Conservation (phyloP, 2,329 filamentous ascomycete species). For the Verticillium nonalfalfae region DNA sequence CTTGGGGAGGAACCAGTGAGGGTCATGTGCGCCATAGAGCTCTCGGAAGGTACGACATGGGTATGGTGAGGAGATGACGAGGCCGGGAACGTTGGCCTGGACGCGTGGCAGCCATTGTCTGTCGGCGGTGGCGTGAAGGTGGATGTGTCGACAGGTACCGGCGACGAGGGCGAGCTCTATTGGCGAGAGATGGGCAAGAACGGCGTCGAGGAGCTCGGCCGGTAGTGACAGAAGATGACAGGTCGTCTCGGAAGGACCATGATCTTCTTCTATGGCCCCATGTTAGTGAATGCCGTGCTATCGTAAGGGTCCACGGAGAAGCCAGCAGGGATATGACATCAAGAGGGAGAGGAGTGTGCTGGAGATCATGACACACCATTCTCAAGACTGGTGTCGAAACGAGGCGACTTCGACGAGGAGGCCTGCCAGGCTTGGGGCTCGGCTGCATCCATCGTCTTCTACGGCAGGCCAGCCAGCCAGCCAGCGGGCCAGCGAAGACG, state of each 20-base stretch:
- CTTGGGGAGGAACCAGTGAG: constrained; percentile 76
- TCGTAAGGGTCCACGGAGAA: not conserved
- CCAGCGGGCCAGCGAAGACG: not conserved
- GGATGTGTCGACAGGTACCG: constrained; percentile 55
- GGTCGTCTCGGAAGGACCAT: not conserved
- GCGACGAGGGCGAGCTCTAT: constrained; percentile 56
- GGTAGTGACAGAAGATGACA: constrained; percentile 52
- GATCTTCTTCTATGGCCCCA: not conserved
- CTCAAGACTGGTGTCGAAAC: not conserved
- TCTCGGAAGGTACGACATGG: constrained; percentile 61
- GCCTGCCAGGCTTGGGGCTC: not conserved
- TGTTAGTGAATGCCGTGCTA: not conserved
- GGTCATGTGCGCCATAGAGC: constrained; percentile 68
- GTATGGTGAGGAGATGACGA: constrained; percentile 43
- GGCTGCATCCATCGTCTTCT: not conserved
- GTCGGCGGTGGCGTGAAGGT: constrained; percentile 56
- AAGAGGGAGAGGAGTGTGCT: not conserved
- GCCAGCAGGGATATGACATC: not conserved
- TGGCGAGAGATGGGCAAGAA: constrained; percentile 61
- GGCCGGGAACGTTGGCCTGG: constrained; percentile 58
- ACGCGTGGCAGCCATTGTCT: constrained; percentile 66
- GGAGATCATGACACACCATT: not conserved
- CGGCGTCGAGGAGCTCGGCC: constrained; percentile 66
- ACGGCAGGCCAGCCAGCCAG: not conserved
- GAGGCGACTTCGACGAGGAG: not conserved